Evolutionary conservation across 768 basidiomycete genomes (phyloP).

Genomic region (Mycena sanguinolenta): DNA sequence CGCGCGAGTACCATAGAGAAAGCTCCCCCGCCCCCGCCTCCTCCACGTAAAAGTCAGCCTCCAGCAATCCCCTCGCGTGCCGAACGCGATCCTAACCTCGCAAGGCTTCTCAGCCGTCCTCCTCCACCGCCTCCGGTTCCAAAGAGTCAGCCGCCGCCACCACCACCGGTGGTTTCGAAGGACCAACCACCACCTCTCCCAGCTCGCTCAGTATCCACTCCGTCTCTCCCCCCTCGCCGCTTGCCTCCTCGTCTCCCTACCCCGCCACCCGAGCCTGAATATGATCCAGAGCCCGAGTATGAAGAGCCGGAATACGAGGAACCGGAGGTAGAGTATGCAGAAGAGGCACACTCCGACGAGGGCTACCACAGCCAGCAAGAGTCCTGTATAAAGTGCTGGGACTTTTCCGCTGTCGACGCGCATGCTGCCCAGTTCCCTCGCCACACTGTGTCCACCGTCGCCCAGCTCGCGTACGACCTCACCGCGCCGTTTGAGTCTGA

Average conservation of each 20-base stretch:
- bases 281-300: constrained; percentile 37
- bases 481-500: constrained; percentile 57
- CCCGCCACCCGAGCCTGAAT: constrained; percentile 43
- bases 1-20: not conserved
- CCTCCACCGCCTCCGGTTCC: constrained; percentile 27
- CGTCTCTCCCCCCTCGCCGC: constrained; percentile 40
- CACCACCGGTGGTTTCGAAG: not conserved
- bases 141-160: no score
- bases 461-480: constrained; percentile 55
- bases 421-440: constrained; percentile 61
- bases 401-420: constrained; percentile 57
- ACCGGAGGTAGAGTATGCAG: constrained; percentile 33
- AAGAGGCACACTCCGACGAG: constrained; percentile 25
- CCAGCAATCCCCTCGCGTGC: constrained; percentile 4
- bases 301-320: constrained; percentile 19
- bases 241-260: constrained; percentile 51
- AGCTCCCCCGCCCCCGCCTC: constrained; percentile 4
- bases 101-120: constrained; percentile 20
- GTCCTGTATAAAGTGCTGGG: constrained; percentile 57
- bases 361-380: constrained; percentile 29
- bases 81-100: constrained; percentile 23
- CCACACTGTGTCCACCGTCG: constrained; percentile 52
- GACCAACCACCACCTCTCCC: constrained; percentile 17
- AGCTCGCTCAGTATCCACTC: constrained; percentile 17
- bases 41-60: constrained; percentile 11